Conservation (phyloP, 805 yeast species). For the Candida andamanensis region DNA sequence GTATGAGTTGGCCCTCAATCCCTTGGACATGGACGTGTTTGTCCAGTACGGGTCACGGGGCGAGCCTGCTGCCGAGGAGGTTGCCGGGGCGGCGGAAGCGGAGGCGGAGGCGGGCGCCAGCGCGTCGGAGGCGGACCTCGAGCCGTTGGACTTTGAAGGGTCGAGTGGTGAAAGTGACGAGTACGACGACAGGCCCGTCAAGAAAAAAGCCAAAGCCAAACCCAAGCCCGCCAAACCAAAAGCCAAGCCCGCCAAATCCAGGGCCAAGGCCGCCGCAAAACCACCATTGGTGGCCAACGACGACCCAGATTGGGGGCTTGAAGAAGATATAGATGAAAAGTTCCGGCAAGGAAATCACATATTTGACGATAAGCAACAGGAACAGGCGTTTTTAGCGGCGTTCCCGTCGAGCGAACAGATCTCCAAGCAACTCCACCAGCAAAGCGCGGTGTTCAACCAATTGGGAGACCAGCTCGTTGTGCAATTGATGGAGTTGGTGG, state of each 20-base stretch:
- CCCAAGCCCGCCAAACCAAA: constrained; percentile 3
- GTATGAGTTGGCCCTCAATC: constrained; percentile 46
- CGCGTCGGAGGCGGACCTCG: constrained; percentile 13
- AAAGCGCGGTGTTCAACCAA: constrained; percentile 11
- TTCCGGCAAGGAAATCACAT: constrained; percentile 27
- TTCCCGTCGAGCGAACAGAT: constrained; percentile 23
- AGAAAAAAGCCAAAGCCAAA: constrained; percentile 8
- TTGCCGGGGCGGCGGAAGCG: constrained; percentile 21
- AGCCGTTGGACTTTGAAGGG: constrained; percentile 10
- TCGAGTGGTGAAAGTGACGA: constrained; percentile 4
- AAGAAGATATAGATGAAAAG: constrained; percentile 25
- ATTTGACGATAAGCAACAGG: constrained; percentile 28
- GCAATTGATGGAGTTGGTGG: constrained; percentile 1
- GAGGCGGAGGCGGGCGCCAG: constrained; percentile 11
- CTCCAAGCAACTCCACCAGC: constrained; percentile 14
- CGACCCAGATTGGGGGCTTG: constrained; percentile 42
- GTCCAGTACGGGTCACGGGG: constrained; percentile 37
- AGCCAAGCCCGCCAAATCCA: constrained; percentile 2
- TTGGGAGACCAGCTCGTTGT: constrained; percentile 4
- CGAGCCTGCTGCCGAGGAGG: constrained; percentile 41
- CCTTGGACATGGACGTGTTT: constrained; percentile 39
- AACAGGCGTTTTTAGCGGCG: constrained; percentile 17
- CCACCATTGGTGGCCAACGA: constrained; percentile 2
- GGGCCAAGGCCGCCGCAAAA: constrained; percentile 8
- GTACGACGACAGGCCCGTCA: constrained; percentile 6